phyloP scores from a whole-genome alignment of 164 flowering plant genomes.

The Buxus sempervirens region DNA sequence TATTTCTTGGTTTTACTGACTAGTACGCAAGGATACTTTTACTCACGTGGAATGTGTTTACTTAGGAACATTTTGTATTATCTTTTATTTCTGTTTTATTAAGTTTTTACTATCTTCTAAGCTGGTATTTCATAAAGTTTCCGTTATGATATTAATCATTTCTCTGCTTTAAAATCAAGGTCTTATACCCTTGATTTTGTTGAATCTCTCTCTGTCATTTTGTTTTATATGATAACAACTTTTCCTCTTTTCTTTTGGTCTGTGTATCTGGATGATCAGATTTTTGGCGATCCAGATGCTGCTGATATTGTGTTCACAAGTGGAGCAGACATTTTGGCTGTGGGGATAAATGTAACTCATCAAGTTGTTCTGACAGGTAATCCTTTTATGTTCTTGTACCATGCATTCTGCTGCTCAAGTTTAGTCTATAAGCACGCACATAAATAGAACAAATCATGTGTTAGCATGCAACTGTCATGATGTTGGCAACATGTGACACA shows the following conservation, averaged over 20 bases:
- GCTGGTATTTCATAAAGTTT: background rate
- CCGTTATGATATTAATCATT: background rate
- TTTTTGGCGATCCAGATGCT: constrained; percentile 95
- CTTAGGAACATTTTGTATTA: too few species aligned
- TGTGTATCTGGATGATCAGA: constrained; percentile 36
- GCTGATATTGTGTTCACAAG: constrained; percentile 91
- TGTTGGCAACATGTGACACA: background rate
- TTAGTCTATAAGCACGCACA: background rate
- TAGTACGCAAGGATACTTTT: too few species aligned
- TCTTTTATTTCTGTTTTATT: too few species aligned
- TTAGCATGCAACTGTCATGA: background rate
- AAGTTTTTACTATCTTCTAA: background rate
- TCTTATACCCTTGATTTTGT: background rate
- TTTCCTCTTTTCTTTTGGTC: constrained; percentile 1
- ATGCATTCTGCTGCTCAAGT: background rate
- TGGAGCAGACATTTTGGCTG: constrained; percentile 83
- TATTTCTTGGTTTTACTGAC: too few species aligned
- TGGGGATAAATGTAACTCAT: constrained; percentile 91
- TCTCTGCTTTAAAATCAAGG: background rate
- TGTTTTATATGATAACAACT: too few species aligned
- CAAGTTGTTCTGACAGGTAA: constrained; percentile 90
- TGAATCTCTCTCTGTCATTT: too few species aligned
- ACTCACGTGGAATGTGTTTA: too few species aligned
- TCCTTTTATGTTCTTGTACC: constrained; percentile 2
- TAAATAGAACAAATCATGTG: background rate